phyloP scores from a whole-genome alignment of 129 eudicot species.

The Flaveria robusta region DNA sequence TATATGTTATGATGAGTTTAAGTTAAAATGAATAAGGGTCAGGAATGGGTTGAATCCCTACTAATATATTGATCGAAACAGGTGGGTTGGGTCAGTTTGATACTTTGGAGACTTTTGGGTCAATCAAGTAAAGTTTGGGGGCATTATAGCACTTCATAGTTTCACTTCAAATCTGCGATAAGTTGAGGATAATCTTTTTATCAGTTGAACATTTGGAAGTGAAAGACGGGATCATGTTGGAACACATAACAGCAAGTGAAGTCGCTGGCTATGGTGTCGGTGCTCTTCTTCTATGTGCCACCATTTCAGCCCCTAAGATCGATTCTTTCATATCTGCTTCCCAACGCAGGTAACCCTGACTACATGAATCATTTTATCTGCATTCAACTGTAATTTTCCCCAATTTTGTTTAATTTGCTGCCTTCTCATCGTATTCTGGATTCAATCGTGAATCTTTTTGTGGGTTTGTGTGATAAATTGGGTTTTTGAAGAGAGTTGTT shows the following conservation, averaged over 20 bases:
- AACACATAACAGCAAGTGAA: constrained; percentile 84
- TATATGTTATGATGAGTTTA: no score
- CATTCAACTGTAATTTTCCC: not conserved
- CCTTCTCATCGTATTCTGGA: not conserved
- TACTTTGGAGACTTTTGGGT: constrained; percentile 8
- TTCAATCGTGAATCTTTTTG: constrained; percentile 5
- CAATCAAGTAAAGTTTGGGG: constrained; percentile 8
- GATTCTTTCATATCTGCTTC: constrained; percentile 78
- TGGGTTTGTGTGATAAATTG: not conserved
- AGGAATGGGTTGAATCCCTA: no score
- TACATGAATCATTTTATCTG: not conserved
- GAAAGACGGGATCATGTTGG: constrained; percentile 41
- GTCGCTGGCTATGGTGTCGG: constrained; percentile 89
- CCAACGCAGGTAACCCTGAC: constrained; percentile 67
- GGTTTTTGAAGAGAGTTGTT: not conserved
- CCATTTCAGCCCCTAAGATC: constrained; percentile 78
- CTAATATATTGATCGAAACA: no score
- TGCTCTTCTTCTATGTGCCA: constrained; percentile 70
- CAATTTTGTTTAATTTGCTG: no score
- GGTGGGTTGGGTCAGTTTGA: no score
- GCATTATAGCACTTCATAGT: constrained; percentile 1
- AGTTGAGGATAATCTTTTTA: constrained; percentile 5
- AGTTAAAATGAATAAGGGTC: no score
- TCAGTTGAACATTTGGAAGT: not conserved
- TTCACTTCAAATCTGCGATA: constrained; percentile 21